Conservation (phyloP, 306 rosid genomes). For the Prosopis cineraria region DNA sequence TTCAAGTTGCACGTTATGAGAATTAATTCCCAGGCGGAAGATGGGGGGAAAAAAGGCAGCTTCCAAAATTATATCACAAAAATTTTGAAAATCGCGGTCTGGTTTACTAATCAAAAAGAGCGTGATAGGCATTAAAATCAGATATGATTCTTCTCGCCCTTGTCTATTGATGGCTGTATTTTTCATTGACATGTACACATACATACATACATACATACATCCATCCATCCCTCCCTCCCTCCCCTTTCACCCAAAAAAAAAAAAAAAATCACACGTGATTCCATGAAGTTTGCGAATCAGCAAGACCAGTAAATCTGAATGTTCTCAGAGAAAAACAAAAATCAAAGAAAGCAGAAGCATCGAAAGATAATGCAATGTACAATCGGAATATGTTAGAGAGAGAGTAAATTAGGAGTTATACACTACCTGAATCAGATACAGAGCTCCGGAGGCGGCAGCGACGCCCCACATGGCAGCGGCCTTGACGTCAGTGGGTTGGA, state of each 20-base stretch:
- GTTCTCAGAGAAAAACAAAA: neutral
- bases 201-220: too few relatives aligned
- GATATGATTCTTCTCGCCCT: too few relatives aligned
- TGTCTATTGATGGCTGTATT: too few relatives aligned
- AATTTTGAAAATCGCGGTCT: neutral
- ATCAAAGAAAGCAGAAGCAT: neutral
- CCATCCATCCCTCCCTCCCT: too few relatives aligned
- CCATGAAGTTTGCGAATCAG: neutral
- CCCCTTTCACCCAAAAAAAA: too few relatives aligned
- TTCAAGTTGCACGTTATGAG: neutral
- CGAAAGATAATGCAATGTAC: neutral
- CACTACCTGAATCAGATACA: conserved; percentile 68
- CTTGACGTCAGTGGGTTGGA: conserved; percentile 62
- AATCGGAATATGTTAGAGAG: neutral
- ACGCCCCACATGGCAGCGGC: conserved; percentile 91
- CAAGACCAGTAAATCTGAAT: neutral
- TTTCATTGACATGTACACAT: too few relatives aligned
- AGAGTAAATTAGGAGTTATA: neutral
- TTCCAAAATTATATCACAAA: neutral
- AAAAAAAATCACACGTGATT: neutral
- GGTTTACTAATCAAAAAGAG: neutral
- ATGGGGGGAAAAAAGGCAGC: neutral
- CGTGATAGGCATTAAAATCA: neutral
- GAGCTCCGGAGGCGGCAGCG: conserved; percentile 63
- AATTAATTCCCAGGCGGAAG: neutral